Percentiles rank a stretch among this genome's conserved stretches.
Evolutionary conservation across 1,139 yeast species (phyloP).

Genomic region (Nakaseomyces sp.): DNA sequence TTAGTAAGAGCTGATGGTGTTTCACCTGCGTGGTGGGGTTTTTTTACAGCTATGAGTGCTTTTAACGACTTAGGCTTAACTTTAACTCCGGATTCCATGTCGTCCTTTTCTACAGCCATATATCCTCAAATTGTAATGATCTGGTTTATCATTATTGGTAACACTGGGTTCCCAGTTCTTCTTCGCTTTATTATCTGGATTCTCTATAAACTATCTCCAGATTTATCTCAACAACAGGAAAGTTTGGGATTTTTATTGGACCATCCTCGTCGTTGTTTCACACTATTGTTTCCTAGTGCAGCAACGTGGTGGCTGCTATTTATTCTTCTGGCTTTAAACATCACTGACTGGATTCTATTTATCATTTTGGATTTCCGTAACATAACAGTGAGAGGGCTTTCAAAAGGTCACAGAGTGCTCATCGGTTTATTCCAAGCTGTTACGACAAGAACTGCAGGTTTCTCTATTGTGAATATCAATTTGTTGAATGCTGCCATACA

Average conservation of each 20-base stretch:
- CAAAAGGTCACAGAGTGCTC: conserved; percentile 60
- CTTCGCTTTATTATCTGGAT: conserved; percentile 77
- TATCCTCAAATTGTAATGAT: conserved; percentile 56
- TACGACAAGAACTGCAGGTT: conserved; percentile 91
- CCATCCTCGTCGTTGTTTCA: conserved; percentile 95
- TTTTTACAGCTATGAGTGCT: conserved; percentile 67
- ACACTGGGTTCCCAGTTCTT: conserved; percentile 84
- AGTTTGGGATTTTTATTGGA: conserved; percentile 80
- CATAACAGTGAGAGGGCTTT: conserved; percentile 39
- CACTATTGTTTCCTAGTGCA: conserved; percentile 78
- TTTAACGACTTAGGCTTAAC: conserved; percentile 83
- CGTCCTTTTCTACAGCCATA: conserved; percentile 49
- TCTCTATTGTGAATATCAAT: conserved; percentile 60
- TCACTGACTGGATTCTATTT: conserved; percentile 69
- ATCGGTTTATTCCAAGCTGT: conserved; percentile 88
- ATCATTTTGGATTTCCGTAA: conserved; percentile 65
- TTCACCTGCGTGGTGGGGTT: conserved; percentile 85
- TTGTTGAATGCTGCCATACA: conserved; percentile 81
- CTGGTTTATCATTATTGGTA: conserved; percentile 76
- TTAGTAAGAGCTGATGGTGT: conserved; percentile 48
- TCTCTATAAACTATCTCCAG: conserved; percentile 57
- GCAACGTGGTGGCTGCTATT: conserved; percentile 94
- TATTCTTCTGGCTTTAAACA: conserved; percentile 63
- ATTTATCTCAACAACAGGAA: conserved; percentile 57
- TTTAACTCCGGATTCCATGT: conserved; percentile 71